Conservation (phyloP, 1,284 basidiomycete genomes). For the Calocybe gambosa region DNA sequence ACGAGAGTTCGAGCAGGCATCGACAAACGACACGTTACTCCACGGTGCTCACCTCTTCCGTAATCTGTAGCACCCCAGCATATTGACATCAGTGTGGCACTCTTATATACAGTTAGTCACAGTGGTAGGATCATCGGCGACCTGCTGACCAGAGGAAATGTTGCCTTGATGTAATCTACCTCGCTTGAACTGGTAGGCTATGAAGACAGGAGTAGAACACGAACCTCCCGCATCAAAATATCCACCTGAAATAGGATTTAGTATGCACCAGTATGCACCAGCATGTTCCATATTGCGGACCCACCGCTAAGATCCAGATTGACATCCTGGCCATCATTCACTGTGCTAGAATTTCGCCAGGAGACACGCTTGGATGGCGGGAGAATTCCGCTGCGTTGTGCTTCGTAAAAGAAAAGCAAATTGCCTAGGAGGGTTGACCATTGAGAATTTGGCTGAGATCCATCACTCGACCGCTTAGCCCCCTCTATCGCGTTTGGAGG, state of each 20-base stretch:
- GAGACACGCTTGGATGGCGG: constrained; percentile 66
- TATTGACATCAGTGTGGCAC: constrained; percentile 75
- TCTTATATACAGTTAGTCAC: constrained; percentile 32
- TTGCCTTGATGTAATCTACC: constrained; percentile 82
- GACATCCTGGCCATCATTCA: constrained; percentile 73
- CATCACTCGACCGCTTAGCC: constrained; percentile 41
- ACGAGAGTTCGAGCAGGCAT: not conserved
- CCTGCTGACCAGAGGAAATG: constrained; percentile 63
- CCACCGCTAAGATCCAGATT: constrained; percentile 68
- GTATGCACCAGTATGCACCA: constrained; percentile 3
- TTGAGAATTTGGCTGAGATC: constrained; percentile 55
- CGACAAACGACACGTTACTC: not conserved
- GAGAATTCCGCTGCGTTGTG: constrained; percentile 77
- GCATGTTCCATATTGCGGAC: constrained; percentile 9
- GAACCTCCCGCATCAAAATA: constrained; percentile 88
- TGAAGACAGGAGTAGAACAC: constrained; percentile 10
- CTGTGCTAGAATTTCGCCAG: constrained; percentile 81
- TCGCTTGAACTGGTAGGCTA: constrained; percentile 5
- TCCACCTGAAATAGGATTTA: constrained; percentile 38
- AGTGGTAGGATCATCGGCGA: not conserved
- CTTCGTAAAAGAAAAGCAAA: constrained; percentile 86
- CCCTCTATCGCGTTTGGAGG: constrained; percentile 60
- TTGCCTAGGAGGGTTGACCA: constrained; percentile 80
- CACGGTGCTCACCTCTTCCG: constrained; percentile 59
- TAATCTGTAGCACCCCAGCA: constrained; percentile 86